Base-by-base conservation (phyloP, 2,329 filamentous ascomycete species). In the Penicillium sp. region DNA sequence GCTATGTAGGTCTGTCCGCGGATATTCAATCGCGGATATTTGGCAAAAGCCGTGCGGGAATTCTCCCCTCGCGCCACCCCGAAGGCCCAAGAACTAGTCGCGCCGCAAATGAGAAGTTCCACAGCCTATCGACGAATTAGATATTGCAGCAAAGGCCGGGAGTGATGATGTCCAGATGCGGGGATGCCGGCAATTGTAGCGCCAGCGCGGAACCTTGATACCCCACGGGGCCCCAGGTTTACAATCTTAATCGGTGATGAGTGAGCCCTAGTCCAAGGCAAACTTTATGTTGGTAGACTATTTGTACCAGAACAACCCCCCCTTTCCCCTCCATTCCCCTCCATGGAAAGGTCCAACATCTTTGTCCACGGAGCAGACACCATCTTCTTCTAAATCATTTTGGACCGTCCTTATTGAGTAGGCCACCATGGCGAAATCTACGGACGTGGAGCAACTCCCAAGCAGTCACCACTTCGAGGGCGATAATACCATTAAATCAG, bases 1-100 rank as follows among this genome's bases (percentile, higher is more conserved):
- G 30, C 37, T 58, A 28, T 19, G 43, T 14, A 58, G 52, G 35
- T 33, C 42, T 33, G 52, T 11, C 28, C n/a, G 43, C 28, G 42
- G 54, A 19, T 54, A 54, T 59, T 59, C 52, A 26, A 52, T 30
- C 48, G 55, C 59, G 59, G 59, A 54, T 61, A 58, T 14, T 51
- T 61, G 59, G 40, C 49, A 61, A 54, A 43, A 53, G 22, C 59
- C 59, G 59, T 38, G 40, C 49, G 48, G 26, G 22, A 35, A 43
- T 59, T 52, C 30, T 2, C 30, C 52, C 55, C 51, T 52, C 43
- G 38, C 22, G 16, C 37, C 38, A 43, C n/a, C 28, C 40, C 26
- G 26, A 26, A n/a, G 10, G 26, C 22, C 16, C 38, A 42, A 22
- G 22, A 19, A 30, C 26, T 22, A n/a, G 10, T 16, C 33, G 28